These are phyloP conservation scores for Marasmius fiardii DNA, from an alignment of 1,284 basidiomycete genomes.

Conservation along the genomic window DNA sequence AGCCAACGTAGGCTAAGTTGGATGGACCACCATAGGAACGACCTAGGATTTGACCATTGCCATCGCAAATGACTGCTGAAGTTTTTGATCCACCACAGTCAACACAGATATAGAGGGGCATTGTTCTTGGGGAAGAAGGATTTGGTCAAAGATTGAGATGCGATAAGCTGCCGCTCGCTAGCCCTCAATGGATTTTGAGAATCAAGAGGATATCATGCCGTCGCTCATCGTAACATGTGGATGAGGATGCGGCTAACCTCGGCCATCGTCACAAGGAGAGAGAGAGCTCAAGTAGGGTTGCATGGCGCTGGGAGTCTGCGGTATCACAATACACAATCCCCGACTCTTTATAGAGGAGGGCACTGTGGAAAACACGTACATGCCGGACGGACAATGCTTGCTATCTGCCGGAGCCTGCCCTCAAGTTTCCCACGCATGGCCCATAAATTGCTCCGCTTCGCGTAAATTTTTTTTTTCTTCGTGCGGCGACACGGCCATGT, in stretches of 20 bases:
- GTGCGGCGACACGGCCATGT: conserved; percentile 79
- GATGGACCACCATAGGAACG: conserved; percentile 65
- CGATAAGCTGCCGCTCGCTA: neutral
- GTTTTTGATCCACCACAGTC: conserved; percentile 86
- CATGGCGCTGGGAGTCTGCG: neutral
- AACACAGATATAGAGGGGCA: conserved; percentile 70
- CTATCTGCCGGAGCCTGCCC: conserved; percentile 12
- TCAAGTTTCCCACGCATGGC: conserved; percentile 8
- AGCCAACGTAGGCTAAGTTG: conserved; percentile 62
- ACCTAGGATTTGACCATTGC: conserved; percentile 53
- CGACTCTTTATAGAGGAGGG: too few species aligned
- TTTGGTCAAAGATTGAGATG: neutral
- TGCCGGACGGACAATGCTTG: too few species aligned
- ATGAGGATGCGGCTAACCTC: neutral
- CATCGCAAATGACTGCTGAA: conserved; percentile 59
- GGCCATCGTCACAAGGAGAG: neutral
- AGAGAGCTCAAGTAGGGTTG: neutral
- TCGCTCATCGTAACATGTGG: neutral
- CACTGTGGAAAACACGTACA: too few species aligned
- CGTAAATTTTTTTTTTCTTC: conserved; percentile 28
- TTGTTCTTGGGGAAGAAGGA: conserved; percentile 17
- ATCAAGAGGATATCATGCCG: neutral
- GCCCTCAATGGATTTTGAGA: too few species aligned
- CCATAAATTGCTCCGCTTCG: conserved; percentile 22
- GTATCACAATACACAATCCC: too few species aligned